Evolutionary conservation across 2,329 filamentous ascomycete genomes (phyloP), one percentile per base, ranked within the genome.

Genomic region (Colletotrichum tamarilloi): DNA sequence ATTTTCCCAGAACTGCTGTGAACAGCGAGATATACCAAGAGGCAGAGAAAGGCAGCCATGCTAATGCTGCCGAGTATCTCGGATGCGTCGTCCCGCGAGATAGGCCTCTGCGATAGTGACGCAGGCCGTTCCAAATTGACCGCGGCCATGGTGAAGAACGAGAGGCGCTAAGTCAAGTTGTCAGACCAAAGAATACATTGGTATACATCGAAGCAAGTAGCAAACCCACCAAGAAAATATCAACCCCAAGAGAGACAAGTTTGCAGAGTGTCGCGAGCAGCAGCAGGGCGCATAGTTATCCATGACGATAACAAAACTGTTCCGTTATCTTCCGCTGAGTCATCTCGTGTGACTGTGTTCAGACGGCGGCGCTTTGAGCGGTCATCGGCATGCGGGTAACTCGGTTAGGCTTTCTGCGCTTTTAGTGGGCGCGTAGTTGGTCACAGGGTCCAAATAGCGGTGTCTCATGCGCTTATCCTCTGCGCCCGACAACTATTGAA

Each of bases 11-110:
- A 6, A 24, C 9, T n/a, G 7, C 4, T 19, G 2, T 1, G 14
- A 12, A n/a, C 2, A 7, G 7, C 11, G 22, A 2, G 3, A 24
- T 14, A 16, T 24, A 72, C 68, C 57, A 67, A 57, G 6, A 72
- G 64, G 32, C 68, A 68, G n/a, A 72, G 53, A n/a, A 72, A 72
- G 12, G 68, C 68, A n/a, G 68, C 57, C 68, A 72, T 72, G 11
- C 68, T 72, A 38, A 72, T 68, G 24, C 68, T 72, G 22, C 68
- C 68, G 26, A 72, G 57, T 19, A 72, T 68, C n/a, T 72, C 68
- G 8, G 68, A 72, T 11, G 57, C 64, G 42, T 72, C 68, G 16
- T 57, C 52, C 2, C 28, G 46, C 11, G 35, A 68, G 14, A 57
- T 22, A 5, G n/a, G 12, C n/a, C n/a, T 26, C 19, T 38, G 42